Evolutionary conservation across 139 green algal genomes (phyloP).

Genomic region (Volvox africanus): DNA sequence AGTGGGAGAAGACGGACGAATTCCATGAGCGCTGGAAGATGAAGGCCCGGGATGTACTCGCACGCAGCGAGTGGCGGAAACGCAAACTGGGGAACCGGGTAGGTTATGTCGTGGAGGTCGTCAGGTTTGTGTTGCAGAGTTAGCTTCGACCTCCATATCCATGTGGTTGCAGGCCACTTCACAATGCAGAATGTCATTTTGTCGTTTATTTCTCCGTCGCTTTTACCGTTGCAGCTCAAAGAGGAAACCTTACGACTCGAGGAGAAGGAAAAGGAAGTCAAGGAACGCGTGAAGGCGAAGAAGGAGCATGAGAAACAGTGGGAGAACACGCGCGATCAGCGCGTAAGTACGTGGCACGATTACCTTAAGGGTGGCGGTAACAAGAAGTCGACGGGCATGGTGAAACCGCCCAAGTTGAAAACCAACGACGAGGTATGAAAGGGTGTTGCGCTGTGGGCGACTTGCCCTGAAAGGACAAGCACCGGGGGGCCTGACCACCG

Average conservation of each 20-base stretch:
- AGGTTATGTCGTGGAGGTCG: too few species aligned
- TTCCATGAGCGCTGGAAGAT: slow-evolving; percentile 88
- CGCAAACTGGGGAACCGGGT: slow-evolving; percentile 84
- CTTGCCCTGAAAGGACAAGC: too few species aligned
- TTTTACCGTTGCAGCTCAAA: slow-evolving; percentile 60
- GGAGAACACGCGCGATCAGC: slow-evolving; percentile 84
- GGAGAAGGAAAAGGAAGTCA: slow-evolving; percentile 72
- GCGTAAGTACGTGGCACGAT: slow-evolving; percentile 86
- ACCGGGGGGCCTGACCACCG: too few species aligned
- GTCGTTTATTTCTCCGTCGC: too few species aligned
- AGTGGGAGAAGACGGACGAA: slow-evolving; percentile 82
- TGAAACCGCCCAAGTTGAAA: slow-evolving; percentile 77
- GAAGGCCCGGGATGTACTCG: slow-evolving; percentile 87
- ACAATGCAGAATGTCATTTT: too few species aligned
- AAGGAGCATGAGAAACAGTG: slow-evolving; percentile 85
- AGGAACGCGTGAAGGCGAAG: slow-evolving; percentile 70
- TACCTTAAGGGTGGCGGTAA: slow-evolving; percentile 52
- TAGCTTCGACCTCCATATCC: too few species aligned
- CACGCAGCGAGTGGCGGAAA: slow-evolving; percentile 80
- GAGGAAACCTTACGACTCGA: slow-evolving; percentile 82
- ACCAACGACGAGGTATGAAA: slow-evolving; percentile 70
- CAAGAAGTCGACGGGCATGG: slow-evolving; percentile 65
- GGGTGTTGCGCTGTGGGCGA: not conserved
- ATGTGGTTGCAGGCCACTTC: too few species aligned
- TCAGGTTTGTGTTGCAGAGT: too few species aligned